A percentile compares a stretch with the other conserved stretches of the same genome.
Evolutionary conservation across 495 filamentous ascomycete genomes (phyloP).

Genomic region (Tuber microsphaerosporum): DNA sequence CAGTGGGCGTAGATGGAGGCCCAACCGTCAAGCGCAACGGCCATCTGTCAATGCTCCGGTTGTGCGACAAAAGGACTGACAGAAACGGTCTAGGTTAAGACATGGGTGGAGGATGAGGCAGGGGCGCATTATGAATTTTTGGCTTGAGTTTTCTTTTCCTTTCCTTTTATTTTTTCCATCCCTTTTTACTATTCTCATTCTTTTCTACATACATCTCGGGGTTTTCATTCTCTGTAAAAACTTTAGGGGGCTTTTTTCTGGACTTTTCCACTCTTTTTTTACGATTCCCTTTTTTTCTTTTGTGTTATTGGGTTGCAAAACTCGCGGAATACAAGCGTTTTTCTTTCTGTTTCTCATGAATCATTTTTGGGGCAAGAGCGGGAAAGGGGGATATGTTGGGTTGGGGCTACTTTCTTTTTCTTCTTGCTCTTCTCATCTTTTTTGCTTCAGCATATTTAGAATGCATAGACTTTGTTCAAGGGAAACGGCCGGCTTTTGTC

Average conservation of each 20-base stretch:
- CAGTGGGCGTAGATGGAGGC: background rate
- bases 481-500: background rate
- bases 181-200: background rate
- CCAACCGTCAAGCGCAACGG: background rate
- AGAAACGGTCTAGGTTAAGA: background rate
- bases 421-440: conserved; percentile 2
- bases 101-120: background rate
- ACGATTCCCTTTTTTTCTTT: background rate
- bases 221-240: conserved; percentile 1
- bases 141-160: background rate
- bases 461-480: conserved; percentile 1
- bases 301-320: background rate
- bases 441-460: background rate
- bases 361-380: background rate
- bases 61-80: background rate
- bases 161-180: background rate
- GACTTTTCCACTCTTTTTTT: background rate
- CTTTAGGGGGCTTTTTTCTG: background rate
- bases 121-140: background rate
- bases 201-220: background rate
- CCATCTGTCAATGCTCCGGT: background rate
- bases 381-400: background rate
- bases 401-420: background rate
- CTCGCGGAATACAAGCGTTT: background rate
- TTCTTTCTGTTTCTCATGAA: background rate